phyloP scores from a whole-genome alignment of 2,329 filamentous ascomycete genomes.

The Sporothrix globosa region DNA sequence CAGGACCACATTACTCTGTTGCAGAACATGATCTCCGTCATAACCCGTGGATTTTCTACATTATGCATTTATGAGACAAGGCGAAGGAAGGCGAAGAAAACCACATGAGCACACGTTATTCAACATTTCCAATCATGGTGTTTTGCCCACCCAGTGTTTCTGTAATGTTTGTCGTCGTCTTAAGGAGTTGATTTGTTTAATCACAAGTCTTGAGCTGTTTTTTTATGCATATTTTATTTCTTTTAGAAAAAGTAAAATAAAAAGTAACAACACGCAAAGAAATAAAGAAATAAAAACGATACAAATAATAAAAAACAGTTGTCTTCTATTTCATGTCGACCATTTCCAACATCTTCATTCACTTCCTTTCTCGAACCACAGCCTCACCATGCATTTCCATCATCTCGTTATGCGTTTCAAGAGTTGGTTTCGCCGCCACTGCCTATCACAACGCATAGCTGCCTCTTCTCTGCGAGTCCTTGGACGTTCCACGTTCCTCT shows the following conservation, averaged over 20 bases:
- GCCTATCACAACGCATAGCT: background rate
- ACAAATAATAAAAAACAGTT: too few relatives aligned
- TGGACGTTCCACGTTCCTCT: background rate
- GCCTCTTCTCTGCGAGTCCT: background rate
- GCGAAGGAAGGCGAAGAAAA: background rate
- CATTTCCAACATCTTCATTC: background rate
- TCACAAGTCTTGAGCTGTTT: too few relatives aligned
- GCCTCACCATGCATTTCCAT: constrained; percentile 9
- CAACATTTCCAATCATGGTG: background rate
- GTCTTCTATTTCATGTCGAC: too few relatives aligned
- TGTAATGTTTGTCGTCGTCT: too few relatives aligned
- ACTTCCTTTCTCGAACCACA: background rate
- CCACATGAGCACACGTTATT: background rate
- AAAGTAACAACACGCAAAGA: too few relatives aligned
- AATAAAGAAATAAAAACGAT: too few relatives aligned
- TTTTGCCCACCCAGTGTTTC: too few relatives aligned
- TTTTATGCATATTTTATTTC: too few relatives aligned
- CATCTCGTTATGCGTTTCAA: background rate
- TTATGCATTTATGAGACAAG: constrained; percentile 13
- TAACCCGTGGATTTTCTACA: background rate
- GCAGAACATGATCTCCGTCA: constrained; percentile 11
- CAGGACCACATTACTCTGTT: background rate
- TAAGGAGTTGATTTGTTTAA: too few relatives aligned
- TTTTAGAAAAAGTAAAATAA: too few relatives aligned
- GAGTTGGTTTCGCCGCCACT: background rate